Evolutionary conservation across 106 monocot genomes (phyloP).

Genomic region (Dendrobium officinale): DNA sequence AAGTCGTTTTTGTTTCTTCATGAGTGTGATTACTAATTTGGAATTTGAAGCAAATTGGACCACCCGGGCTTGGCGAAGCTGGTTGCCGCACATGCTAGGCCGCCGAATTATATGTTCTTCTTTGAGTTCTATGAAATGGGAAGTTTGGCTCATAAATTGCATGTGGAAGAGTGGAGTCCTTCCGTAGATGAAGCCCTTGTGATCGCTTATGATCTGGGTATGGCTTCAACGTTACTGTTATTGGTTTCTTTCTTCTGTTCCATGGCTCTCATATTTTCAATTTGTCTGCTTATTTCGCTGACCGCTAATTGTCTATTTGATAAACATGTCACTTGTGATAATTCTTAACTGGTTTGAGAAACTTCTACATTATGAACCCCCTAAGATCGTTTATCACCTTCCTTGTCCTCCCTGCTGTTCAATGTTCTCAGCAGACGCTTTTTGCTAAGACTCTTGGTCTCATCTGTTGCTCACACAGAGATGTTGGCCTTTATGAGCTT

Average conservation of each 20-base stretch:
- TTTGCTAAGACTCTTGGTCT: no score
- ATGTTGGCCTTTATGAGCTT: no score
- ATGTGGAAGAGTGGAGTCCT: conserved; percentile 87
- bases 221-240: not conserved
- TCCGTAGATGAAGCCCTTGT: conserved; percentile 32
- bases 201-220: conserved; percentile 64
- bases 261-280: not conserved
- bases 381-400: not conserved
- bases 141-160: conserved; percentile 70
- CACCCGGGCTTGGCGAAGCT: conserved; percentile 71
- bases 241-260: not conserved
- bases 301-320: not conserved
- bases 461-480: no score
- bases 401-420: not conserved
- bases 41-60: conserved; percentile 43
- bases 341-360: not conserved
- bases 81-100: conserved; percentile 77
- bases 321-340: not conserved
- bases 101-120: conserved; percentile 84
- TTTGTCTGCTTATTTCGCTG: not conserved
- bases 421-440: not conserved
- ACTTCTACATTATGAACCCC: not conserved
- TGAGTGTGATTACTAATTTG: not conserved
- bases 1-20: conserved; percentile 8
- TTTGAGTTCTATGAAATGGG: conserved; percentile 74